Percentiles rank a stretch among this genome's conserved stretches.
phyloP scores from a whole-genome alignment of 441 rosid species.

The Erodium trifolium region DNA sequence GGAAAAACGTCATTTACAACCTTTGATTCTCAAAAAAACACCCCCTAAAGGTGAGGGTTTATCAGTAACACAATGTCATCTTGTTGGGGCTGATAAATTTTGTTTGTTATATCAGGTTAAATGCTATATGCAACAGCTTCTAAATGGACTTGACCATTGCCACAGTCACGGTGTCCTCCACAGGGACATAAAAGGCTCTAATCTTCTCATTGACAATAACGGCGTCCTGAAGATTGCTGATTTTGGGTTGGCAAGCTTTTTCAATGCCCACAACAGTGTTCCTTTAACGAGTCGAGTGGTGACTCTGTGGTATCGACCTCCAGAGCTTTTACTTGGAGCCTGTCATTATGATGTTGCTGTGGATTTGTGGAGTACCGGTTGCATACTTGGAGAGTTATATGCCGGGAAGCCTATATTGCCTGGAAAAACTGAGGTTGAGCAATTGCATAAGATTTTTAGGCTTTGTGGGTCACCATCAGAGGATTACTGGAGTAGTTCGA shows the following conservation, averaged over 20 bases:
- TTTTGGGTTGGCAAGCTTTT: constrained; percentile 78
- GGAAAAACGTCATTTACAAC: too few relatives aligned
- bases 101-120: constrained; percentile 47
- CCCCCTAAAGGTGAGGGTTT: too few relatives aligned
- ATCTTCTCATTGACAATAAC: constrained; percentile 43
- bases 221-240: constrained; percentile 28
- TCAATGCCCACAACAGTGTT: constrained; percentile 39
- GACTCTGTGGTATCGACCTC: constrained; percentile 96
- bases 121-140: constrained; percentile 91
- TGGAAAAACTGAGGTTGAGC: constrained; percentile 96
- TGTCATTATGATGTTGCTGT: constrained; percentile 62
- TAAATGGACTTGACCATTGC: constrained; percentile 91
- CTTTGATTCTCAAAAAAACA: too few relatives aligned
- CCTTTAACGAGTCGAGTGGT: constrained; percentile 84
- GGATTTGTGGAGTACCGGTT: constrained; percentile 93
- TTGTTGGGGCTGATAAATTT: neutral
- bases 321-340: constrained; percentile 25
- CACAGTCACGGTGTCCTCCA: constrained; percentile 76
- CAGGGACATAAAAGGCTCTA: constrained; percentile 44
- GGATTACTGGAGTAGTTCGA: constrained; percentile 61
- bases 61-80: too few relatives aligned
- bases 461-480: constrained; percentile 87
- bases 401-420: constrained; percentile 76
- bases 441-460: constrained; percentile 81
- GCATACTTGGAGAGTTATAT: constrained; percentile 82